Percentiles rank a stretch among this genome's conserved stretches.
These are phyloP conservation scores for Picea abies DNA, from an alignment of 83 land plant genomes.

Conservation along the genomic window DNA sequence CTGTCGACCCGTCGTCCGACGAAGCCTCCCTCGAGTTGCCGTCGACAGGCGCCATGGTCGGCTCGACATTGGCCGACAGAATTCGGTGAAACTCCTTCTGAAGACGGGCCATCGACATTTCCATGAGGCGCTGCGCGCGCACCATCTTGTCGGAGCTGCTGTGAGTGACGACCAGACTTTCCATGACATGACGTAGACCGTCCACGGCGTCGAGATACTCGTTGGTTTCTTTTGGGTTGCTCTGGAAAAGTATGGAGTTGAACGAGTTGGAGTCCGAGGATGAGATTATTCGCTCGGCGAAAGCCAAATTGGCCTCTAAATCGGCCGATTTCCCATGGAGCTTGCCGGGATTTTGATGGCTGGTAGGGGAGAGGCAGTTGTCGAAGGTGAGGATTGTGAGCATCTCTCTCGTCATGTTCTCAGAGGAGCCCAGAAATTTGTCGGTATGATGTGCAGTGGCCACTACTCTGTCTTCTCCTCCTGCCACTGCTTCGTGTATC, in stretches of 20 bases:
- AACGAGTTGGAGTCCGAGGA: slow-evolving; percentile 29
- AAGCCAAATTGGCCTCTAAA: slow-evolving; percentile 34
- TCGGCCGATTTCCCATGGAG: not conserved
- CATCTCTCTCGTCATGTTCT: no score
- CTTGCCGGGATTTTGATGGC: no score
- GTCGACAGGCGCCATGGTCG: no score
- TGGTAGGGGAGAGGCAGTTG: no score
- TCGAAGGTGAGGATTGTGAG: no score
- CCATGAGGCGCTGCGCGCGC: slow-evolving; percentile 43
- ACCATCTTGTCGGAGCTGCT: slow-evolving; percentile 26
- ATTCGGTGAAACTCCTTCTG: slow-evolving; percentile 56
- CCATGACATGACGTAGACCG: slow-evolving; percentile 10
- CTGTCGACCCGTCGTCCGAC: no score
- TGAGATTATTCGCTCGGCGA: slow-evolving; percentile 24
- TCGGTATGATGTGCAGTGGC: no score
- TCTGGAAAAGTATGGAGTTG: slow-evolving; percentile 26
- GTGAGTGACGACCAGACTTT: slow-evolving; percentile 9
- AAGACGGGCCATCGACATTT: slow-evolving; percentile 54
- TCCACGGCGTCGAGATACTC: slow-evolving; percentile 26
- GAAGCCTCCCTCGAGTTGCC: no score
- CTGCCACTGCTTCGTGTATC: no score
- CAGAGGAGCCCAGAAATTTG: no score
- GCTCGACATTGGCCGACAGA: slow-evolving; percentile 6
- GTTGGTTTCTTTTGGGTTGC: slow-evolving; percentile 28
- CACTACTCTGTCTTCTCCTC: no score